Evolutionary conservation across 2,329 filamentous ascomycete genomes (phyloP), one percentile per base, ranked within the genome.

Genomic region (Hymenoscyphus infarciens): DNA sequence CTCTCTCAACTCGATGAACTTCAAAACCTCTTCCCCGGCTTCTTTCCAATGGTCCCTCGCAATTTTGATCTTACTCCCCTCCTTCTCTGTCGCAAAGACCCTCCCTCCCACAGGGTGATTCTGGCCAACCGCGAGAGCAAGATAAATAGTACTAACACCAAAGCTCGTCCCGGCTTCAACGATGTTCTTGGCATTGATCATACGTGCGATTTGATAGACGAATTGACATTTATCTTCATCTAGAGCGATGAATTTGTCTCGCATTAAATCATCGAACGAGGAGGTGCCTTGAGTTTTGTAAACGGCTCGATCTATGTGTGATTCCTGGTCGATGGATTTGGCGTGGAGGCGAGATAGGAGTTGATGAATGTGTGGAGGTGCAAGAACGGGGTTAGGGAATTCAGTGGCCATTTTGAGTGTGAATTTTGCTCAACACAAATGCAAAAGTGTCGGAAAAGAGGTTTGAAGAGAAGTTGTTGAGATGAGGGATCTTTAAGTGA

Each of bases 161-260:
- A 49, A 49, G 13, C 45, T 49, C 7, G 19, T 49, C 11, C 85
- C 85, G 0, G 83, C 84, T 69, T 88, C 85, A 42, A 87, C 79
- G 19, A 87, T 74, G 38, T 78, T 78, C 1, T 75, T 75, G 0
- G 84, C 83, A 1, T 79, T 76, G 11, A 74, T 80, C 11, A 78
- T 75, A 3, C 78, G 78, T 1, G 80, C 70, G 0, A 87, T 75
- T 19, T 82, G 80, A 70, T 87, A 87, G 1, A 84, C 73, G 52
- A 85, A 77, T 3, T 80, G 75, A 66, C 79, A 83, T 71, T 87
- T 87, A 69, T 86, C 83, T 8, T 77, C 74, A 42, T 86, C 83
- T 1, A 88, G 76, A 0, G 83, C 83, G 58, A 87, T 81, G 69
- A 86, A 86, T 69, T 83, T 83, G 69, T 85, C 82, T 5, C 74